Evolutionary conservation across 2,329 filamentous ascomycete genomes (phyloP).

Genomic region (Cytospora piceicola): DNA sequence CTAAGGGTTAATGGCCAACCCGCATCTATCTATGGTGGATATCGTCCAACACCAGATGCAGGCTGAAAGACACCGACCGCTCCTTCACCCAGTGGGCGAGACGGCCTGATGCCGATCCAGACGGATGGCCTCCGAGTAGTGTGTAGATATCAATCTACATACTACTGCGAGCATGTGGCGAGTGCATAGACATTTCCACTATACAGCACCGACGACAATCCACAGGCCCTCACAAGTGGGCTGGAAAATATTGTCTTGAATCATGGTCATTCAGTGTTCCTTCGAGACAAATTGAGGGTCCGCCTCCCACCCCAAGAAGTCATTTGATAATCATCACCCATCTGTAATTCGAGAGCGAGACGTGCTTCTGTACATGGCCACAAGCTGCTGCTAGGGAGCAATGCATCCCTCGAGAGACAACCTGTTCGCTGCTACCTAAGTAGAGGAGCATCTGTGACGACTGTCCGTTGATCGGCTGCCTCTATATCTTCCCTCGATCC

Average conservation of each 20-base stretch:
- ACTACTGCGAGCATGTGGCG: neutral
- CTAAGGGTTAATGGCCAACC: neutral
- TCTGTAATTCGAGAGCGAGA: neutral
- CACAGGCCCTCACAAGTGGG: neutral
- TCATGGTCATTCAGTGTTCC: neutral
- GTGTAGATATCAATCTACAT: neutral
- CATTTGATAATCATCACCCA: neutral
- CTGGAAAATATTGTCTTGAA: neutral
- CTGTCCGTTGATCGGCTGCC: neutral
- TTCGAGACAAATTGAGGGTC: neutral
- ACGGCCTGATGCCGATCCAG: neutral
- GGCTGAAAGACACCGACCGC: neutral
- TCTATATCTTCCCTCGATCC: neutral
- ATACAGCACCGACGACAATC: neutral
- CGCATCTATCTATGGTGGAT: neutral
- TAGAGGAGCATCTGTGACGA: neutral
- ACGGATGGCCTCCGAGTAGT: neutral
- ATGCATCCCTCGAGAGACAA: neutral
- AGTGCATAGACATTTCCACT: neutral
- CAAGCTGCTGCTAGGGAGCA: neutral
- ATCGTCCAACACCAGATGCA: neutral
- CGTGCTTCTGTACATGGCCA: neutral
- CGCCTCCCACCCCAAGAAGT: conserved; percentile 3
- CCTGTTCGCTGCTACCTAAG: neutral
- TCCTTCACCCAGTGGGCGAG: neutral